Percentiles rank a stretch among this genome's conserved stretches.
phyloP scores from a whole-genome alignment of 2,329 filamentous ascomycete genomes.

The Xylariales sp. region DNA sequence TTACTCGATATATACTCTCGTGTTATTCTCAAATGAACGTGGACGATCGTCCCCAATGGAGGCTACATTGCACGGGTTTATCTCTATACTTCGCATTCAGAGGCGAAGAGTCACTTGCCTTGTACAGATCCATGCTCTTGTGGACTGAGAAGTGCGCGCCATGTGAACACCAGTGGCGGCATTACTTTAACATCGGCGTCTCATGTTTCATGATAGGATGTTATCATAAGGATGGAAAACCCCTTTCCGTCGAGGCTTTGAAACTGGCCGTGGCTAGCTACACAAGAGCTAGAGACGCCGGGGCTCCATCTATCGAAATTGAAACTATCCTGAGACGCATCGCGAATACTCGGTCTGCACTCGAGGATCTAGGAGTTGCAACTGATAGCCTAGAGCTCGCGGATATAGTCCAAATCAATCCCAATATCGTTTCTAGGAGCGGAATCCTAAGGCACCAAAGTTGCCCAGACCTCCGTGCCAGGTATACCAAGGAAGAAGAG shows the following conservation, averaged over 20 bases:
- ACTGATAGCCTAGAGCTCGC: background rate
- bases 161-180: background rate
- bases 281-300: background rate
- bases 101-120: slow-evolving; percentile 2
- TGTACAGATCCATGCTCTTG: background rate
- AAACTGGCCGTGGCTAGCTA: slow-evolving; percentile 2
- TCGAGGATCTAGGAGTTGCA: background rate
- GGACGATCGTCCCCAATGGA: background rate
- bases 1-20: slow-evolving; percentile 7
- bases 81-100: background rate
- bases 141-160: background rate
- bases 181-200: background rate
- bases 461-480: slow-evolving; percentile 12
- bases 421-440: background rate
- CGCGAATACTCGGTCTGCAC: background rate
- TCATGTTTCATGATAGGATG: background rate
- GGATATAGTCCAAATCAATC: background rate
- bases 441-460: slow-evolving; percentile 1
- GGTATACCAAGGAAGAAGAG: background rate
- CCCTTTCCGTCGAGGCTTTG: slow-evolving; percentile 2
- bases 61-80: background rate
- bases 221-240: background rate
- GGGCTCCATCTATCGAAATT: background rate
- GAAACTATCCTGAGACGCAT: background rate
- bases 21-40: background rate